These are phyloP conservation scores for Pontederia paniculata DNA, from an alignment of 176 grass and related monocot species.

Conservation along the genomic window DNA sequence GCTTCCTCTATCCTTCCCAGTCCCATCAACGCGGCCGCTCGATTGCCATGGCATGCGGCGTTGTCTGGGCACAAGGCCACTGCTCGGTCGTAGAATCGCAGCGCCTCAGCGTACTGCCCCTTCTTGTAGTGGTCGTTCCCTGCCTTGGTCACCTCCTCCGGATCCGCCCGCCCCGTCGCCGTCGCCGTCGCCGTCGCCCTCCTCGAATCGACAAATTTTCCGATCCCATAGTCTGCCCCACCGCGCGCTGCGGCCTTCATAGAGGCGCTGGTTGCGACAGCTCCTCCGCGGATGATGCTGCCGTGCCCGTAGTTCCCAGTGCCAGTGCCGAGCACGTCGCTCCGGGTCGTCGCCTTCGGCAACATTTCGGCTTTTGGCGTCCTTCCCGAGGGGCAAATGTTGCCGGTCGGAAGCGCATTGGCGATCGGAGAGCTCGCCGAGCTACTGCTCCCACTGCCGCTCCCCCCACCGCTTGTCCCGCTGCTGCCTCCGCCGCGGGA, in stretches of 20 bases:
- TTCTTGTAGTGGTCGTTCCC: slow-evolving; percentile 84
- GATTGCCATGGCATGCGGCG: slow-evolving; percentile 61
- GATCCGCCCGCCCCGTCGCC: slow-evolving; percentile 12
- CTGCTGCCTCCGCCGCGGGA: slow-evolving; percentile 40
- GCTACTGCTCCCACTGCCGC: slow-evolving; percentile 40
- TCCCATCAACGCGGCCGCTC: slow-evolving; percentile 60
- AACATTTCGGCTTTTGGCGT: slow-evolving; percentile 27
- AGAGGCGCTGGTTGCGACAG: slow-evolving; percentile 14
- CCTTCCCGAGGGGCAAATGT: slow-evolving; percentile 76
- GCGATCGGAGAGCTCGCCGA: slow-evolving; percentile 62
- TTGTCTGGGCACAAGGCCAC: slow-evolving; percentile 58
- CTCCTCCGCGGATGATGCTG: slow-evolving; percentile 11
- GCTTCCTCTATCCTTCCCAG: slow-evolving; percentile 61
- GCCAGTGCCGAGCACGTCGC: slow-evolving; percentile 79
- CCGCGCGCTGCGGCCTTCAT: slow-evolving; percentile 5
- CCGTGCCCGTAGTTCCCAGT: slow-evolving; percentile 89
- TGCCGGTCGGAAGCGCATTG: slow-evolving; percentile 80
- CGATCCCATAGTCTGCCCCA: slow-evolving; percentile 14
- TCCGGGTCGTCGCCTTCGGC: slow-evolving; percentile 39
- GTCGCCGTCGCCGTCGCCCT: slow-evolving; percentile 10
- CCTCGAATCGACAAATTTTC: not conserved
- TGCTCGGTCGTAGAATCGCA: slow-evolving; percentile 61
- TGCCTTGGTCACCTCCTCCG: slow-evolving; percentile 52
- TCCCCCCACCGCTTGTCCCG: slow-evolving; percentile 28
- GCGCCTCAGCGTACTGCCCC: slow-evolving; percentile 51